Evolutionary conservation across 2,329 filamentous ascomycete genomes (phyloP), one percentile per base, ranked within the genome.

Genomic region (Penicillium rolfsii): DNA sequence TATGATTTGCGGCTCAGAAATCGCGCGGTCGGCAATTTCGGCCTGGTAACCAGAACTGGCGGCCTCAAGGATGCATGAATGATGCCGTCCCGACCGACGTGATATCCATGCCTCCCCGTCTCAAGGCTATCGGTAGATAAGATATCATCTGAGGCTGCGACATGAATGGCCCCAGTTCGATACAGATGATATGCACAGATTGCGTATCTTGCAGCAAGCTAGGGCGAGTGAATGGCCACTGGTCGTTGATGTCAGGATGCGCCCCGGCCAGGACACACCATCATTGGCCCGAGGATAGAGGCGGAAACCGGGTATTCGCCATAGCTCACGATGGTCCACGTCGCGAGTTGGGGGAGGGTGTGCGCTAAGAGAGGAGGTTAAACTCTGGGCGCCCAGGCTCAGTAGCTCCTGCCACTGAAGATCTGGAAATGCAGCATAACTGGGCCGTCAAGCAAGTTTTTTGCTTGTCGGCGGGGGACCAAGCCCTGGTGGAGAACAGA

Each of bases 361-460:
- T 35, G n/a, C 28, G 16, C 48, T 35, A 35, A 24, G 28, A 35
- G 28, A 19, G 6, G 36, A 26, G 40, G 36, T 46, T n/a, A 48
- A 30, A 35, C 35, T 41, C 36, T 41, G 19, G 30, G 40, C 36
- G 43, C 43, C 24, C 16, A 28, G 26, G 30, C 24, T 28, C 14
- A 38, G 36, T 4, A 35, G n/a, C 55, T 41, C 30, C 33, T 40
- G 33, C 33, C 14, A n/a, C 28, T 14, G 56, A 46, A 40, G 58
- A 62, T 64, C 45, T 19, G 38, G 59, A 55, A 59, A 66, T 65
- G 58, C 46, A 60, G 57, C 64, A 62, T 60, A 61, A 33, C 41
- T 46, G 38, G 26, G 14, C 24, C 48, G 46, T 19, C 28, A 50
- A 35, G n/a, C 48, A 50, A 35, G n/a, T 30, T 50, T 50, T 50